Conservation (phyloP, 1,139 yeast genomes). For the Blastobotrys arbuscula region DNA sequence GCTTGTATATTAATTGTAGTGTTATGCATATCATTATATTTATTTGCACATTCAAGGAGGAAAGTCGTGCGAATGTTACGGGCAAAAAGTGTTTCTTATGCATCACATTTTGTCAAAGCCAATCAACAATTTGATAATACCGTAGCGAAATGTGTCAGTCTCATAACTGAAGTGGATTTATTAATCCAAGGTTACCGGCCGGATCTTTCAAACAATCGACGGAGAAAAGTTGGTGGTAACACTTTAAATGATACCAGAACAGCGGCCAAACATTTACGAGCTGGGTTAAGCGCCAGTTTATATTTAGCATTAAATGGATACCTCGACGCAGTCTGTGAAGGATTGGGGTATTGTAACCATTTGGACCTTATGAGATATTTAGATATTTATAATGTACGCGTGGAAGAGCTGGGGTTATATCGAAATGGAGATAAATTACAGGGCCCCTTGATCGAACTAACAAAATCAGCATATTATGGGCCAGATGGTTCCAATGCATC, state of each 20-base stretch:
- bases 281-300: constrained; percentile 31
- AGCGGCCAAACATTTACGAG: constrained; percentile 23
- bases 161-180: constrained; percentile 37
- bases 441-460: constrained; percentile 7
- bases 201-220: constrained; percentile 20
- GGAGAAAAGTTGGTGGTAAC: neutral
- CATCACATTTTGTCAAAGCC: constrained; percentile 28
- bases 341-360: constrained; percentile 30
- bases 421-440: constrained; percentile 6
- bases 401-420: constrained; percentile 14
- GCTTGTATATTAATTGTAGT: constrained; percentile 25
- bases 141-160: constrained; percentile 29
- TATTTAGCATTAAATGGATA: constrained; percentile 26
- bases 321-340: constrained; percentile 27
- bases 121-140: constrained; percentile 33
- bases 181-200: constrained; percentile 32
- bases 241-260: constrained; percentile 11
- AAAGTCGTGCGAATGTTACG: constrained; percentile 33
- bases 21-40: constrained; percentile 27
- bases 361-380: constrained; percentile 38
- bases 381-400: constrained; percentile 38
- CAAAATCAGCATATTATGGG: constrained; percentile 24
- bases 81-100: constrained; percentile 29
- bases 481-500: constrained; percentile 28
- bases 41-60: constrained; percentile 34